Evolutionary conservation across 2,329 filamentous ascomycete genomes (phyloP), one percentile per base, ranked within the genome.

Genomic region (Neonectria coccinea): DNA sequence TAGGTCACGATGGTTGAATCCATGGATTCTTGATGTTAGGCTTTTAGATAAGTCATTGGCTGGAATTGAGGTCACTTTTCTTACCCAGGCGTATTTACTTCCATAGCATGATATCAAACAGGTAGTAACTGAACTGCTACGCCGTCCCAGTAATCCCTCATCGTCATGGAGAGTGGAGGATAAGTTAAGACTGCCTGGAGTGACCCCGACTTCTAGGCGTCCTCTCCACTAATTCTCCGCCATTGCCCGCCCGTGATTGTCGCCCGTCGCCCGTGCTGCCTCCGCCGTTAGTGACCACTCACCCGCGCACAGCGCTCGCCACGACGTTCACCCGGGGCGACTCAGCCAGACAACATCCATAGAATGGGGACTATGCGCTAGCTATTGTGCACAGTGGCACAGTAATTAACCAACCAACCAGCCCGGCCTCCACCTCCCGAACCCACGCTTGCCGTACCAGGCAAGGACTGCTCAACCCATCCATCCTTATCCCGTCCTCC

Each of bases 341-440:
- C 12, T 20, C 3, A 20, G 20, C 44, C n/a, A 51, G 47, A 44
- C 53, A 48, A 29, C 25, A 25, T 25, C 5, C 25, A 25, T 3
- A 25, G 25, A 25, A 25, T 6, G 25, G 25, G 25, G 25, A 25
- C 25, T 1, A 25, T 4, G 5, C 25, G 25, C 25, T 25, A 25
- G 25, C 6, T 5, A 25, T 25, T 25, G 25, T 25, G 25, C 25
- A 25, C 22, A n/a, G n/a, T n/a, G n/a, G n/a, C n/a, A n/a, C n/a
- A 6, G 25, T 29, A 29, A 29, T 10, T 10, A 29, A 29, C 29
- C 57, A 47, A 53, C 47, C 62, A 58, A 57, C 56, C 47, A 56
- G 47, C 27, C 29, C 33, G 2, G 41, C 48, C 47, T 70, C 58
- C 64, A 65, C 48, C 57, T 59, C 48, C 59, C 50, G 53, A 53